Percentiles rank a stretch among this genome's conserved stretches.
phyloP scores from a whole-genome alignment of 768 basidiomycete genomes.

The Termitomyces bulborhizus region DNA sequence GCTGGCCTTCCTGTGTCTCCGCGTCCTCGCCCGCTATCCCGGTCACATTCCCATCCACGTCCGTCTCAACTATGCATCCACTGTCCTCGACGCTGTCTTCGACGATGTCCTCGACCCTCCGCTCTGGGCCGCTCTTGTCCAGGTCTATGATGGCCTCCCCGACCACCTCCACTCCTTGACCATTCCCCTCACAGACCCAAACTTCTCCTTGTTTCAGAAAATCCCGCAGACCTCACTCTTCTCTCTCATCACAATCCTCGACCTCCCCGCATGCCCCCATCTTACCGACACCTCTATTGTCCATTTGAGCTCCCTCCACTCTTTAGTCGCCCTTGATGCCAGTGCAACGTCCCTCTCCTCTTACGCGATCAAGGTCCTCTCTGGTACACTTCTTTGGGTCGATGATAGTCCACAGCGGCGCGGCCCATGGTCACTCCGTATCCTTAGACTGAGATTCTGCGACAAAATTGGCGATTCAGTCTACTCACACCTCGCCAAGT shows the following conservation, averaged over 20 bases:
- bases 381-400: slow-evolving; percentile 37
- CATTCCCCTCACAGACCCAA: slow-evolving; percentile 47
- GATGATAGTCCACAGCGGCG: slow-evolving; percentile 19
- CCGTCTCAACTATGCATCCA: slow-evolving; percentile 15
- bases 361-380: slow-evolving; percentile 46
- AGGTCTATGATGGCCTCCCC: slow-evolving; percentile 54
- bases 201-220: slow-evolving; percentile 50
- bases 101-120: slow-evolving; percentile 47
- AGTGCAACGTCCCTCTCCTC: slow-evolving; percentile 46
- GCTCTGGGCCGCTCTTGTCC: slow-evolving; percentile 57
- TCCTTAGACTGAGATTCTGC: slow-evolving; percentile 54
- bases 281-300: slow-evolving; percentile 54
- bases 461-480: slow-evolving; percentile 37
- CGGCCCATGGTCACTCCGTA: slow-evolving; percentile 57
- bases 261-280: slow-evolving; percentile 47
- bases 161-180: slow-evolving; percentile 28
- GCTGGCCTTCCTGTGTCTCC: slow-evolving; percentile 47
- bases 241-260: slow-evolving; percentile 58
- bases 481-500: slow-evolving; percentile 33
- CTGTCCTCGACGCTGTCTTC: slow-evolving; percentile 27
- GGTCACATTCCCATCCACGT: slow-evolving; percentile 35
- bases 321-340: slow-evolving; percentile 59
- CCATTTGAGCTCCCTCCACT: slow-evolving; percentile 43
- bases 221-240: slow-evolving; percentile 52
- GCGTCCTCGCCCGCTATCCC: slow-evolving; percentile 32